phyloP scores from a whole-genome alignment of 345 rosid genomes.

The Turnera subulata region DNA sequence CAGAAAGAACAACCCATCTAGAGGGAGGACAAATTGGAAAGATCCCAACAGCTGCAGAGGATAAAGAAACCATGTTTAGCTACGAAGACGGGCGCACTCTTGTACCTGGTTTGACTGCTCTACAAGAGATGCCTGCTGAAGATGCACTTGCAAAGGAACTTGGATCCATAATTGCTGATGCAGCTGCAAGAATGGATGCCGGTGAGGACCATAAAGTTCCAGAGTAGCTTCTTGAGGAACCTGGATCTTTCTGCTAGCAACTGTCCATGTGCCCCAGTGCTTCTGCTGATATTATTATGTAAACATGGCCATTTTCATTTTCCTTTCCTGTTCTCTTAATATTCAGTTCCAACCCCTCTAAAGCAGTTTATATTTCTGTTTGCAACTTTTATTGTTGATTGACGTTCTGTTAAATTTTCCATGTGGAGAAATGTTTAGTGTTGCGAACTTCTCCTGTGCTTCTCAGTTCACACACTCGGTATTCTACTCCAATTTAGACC shows the following conservation, averaged over 20 bases:
- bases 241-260: neutral
- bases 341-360: too few species aligned
- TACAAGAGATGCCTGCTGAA: neutral
- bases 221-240: conserved; percentile 6
- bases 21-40: neutral
- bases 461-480: too few species aligned
- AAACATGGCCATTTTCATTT: neutral
- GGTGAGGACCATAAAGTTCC: neutral
- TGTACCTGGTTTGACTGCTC: conserved; percentile 18
- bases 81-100: conserved; percentile 13
- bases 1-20: neutral
- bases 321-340: neutral
- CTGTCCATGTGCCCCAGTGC: neutral
- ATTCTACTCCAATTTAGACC: too few species aligned
- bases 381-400: too few species aligned
- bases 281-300: neutral
- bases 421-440: too few species aligned
- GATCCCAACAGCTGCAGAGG: conserved; percentile 1
- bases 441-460: too few species aligned
- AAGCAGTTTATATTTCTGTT: too few species aligned
- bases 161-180: conserved; percentile 11
- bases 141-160: conserved; percentile 14
- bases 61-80: conserved; percentile 7
- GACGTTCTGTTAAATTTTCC: too few species aligned
- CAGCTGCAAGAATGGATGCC: conserved; percentile 7